A percentile compares a stretch with the other conserved stretches of the same genome.
phyloP scores from a whole-genome alignment of 106 monocot genomes.

The Allium sativum region DNA sequence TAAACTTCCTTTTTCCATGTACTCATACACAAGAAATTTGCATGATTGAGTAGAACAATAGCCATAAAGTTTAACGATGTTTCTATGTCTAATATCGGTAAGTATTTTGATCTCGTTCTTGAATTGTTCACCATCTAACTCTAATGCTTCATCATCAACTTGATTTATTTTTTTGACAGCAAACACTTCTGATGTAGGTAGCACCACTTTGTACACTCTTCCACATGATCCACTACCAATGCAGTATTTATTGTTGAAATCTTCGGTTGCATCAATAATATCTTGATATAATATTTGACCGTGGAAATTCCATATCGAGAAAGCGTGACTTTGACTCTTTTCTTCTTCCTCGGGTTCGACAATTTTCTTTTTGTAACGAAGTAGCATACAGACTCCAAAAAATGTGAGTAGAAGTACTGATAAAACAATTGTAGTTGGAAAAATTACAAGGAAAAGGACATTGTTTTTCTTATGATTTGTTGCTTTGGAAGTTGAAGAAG shows the following conservation, averaged over 20 bases:
- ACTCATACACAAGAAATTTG: slow-evolving; percentile 27
- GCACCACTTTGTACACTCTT: slow-evolving; percentile 20
- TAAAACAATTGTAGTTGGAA: background rate
- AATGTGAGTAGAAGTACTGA: background rate
- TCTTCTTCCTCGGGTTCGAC: background rate
- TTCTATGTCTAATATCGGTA: slow-evolving; percentile 21
- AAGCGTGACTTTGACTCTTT: background rate
- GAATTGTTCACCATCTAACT: background rate
- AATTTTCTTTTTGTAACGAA: background rate
- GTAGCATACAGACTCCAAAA: background rate
- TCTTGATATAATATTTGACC: slow-evolving; percentile 12
- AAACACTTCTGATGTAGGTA: slow-evolving; percentile 1
- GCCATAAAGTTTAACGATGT: slow-evolving; percentile 27
- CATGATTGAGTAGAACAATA: slow-evolving; percentile 15
- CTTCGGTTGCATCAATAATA: slow-evolving; percentile 22
- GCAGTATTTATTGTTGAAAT: slow-evolving; percentile 20
- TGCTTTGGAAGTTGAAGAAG: background rate
- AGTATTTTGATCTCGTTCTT: slow-evolving; percentile 17
- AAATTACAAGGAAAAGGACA: background rate
- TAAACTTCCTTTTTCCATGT: slow-evolving; percentile 28
- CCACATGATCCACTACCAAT: slow-evolving; percentile 21
- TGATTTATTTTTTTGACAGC: slow-evolving; percentile 24
- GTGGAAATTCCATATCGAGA: slow-evolving; percentile 7
- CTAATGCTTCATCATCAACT: background rate
- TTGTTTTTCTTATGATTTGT: background rate